Evolutionary conservation across 306 rosid genomes (phyloP).

Genomic region (Vigna mungo): DNA sequence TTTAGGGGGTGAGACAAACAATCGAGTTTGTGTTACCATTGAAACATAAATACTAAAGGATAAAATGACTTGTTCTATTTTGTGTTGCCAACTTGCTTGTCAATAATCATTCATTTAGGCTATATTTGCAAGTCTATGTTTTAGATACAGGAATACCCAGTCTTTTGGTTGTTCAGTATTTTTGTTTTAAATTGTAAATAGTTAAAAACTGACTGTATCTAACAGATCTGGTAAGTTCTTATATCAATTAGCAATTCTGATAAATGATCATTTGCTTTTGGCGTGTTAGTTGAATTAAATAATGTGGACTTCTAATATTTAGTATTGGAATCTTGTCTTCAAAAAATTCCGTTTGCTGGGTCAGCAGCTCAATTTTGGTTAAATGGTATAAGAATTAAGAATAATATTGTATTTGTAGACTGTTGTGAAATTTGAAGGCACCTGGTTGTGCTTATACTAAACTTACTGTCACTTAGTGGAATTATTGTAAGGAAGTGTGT

Average conservation of each 20-base stretch:
- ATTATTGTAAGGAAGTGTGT: not conserved
- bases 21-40: not conserved
- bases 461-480: constrained; percentile 8
- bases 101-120: not conserved
- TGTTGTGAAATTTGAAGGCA: not conserved
- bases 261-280: not conserved
- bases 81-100: not conserved
- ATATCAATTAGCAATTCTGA: not conserved
- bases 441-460: not conserved
- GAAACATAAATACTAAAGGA: not conserved
- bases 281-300: constrained; percentile 1
- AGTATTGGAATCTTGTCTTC: not conserved
- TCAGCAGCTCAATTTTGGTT: not conserved
- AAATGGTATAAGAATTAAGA: not conserved
- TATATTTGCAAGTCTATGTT: not conserved
- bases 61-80: constrained; percentile 19
- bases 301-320: not conserved
- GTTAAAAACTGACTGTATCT: not conserved
- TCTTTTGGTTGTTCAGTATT: not conserved
- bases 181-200: not conserved
- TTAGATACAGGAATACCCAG: not conserved
- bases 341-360: not conserved
- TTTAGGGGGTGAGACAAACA: not conserved
- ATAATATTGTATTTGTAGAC: constrained; percentile 1
- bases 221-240: not conserved